A percentile compares a stretch with the other conserved stretches of the same genome.
Conservation (phyloP, 163 green algal genomes). For the Scenedesmus sp. region DNA sequence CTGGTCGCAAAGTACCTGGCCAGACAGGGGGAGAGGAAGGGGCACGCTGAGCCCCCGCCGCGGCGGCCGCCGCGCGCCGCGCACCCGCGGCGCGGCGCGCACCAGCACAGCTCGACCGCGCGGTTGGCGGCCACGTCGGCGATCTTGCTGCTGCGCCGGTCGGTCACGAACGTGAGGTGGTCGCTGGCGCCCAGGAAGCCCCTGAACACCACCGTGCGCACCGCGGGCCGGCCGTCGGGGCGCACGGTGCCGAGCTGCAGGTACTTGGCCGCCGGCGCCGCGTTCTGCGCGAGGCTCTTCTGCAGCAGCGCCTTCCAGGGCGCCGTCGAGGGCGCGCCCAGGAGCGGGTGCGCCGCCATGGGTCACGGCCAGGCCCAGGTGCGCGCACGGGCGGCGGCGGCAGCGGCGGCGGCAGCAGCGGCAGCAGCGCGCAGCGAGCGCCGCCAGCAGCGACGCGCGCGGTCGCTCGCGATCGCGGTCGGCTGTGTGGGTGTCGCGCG, state of each 20-base stretch:
- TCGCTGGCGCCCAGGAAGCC: conserved; percentile 52
- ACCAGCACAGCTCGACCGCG: background rate
- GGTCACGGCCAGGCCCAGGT: too few species aligned
- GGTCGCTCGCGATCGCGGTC: too few species aligned
- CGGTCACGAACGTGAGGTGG: conserved; percentile 60
- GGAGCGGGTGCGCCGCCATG: too few species aligned
- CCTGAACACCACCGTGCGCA: conserved; percentile 85
- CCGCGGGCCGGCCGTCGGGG: conserved; percentile 69
- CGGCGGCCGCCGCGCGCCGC: conserved; percentile 53
- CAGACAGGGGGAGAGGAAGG: too few species aligned
- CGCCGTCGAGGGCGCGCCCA: background rate
- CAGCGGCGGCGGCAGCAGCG: too few species aligned
- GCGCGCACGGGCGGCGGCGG: too few species aligned
- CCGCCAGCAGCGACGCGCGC: too few species aligned
- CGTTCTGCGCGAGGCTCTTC: conserved; percentile 19
- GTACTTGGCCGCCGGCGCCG: conserved; percentile 58
- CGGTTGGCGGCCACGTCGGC: background rate
- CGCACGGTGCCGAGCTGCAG: conserved; percentile 84
- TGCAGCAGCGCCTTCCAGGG: conserved; percentile 37
- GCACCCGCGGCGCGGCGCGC: conserved; percentile 58
- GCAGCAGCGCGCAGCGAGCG: too few species aligned
- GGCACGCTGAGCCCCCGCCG: too few species aligned
- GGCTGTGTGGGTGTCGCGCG: too few species aligned
- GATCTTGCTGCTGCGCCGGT: conserved; percentile 56
- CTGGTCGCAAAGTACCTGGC: conserved; percentile 86